These are phyloP conservation scores for Chytriomyces sp. DNA, from an alignment of 192 early-diverging fungal species.

Conservation along the genomic window DNA sequence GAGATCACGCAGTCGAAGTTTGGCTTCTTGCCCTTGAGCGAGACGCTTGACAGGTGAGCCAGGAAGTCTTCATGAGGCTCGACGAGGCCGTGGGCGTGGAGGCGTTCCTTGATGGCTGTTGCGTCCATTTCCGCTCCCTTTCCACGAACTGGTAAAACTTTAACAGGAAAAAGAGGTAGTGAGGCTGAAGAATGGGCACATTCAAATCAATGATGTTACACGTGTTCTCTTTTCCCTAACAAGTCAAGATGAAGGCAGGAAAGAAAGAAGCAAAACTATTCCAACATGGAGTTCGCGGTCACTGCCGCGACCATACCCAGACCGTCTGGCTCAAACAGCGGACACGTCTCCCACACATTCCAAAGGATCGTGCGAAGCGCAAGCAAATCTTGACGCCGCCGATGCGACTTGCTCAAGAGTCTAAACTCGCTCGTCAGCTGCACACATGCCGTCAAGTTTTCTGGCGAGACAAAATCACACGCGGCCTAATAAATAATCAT, in stretches of 20 bases:
- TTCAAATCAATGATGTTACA: no score
- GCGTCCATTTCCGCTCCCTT: no score
- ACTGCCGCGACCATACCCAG: no score
- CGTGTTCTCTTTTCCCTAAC: no score
- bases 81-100: background rate
- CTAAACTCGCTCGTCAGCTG: conserved; percentile 29
- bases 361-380: conserved; percentile 24
- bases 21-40: background rate
- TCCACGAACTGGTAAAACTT: no score
- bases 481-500: conserved; percentile 9
- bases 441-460: conserved; percentile 20
- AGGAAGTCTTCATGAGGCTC: background rate
- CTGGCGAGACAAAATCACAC: conserved; percentile 34
- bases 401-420: conserved; percentile 16
- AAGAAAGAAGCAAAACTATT: no score
- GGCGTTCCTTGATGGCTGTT: no score
- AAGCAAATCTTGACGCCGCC: conserved; percentile 27
- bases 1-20: background rate
- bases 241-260: no score
- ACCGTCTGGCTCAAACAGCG: conserved; percentile 10
- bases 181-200: no score
- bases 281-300: no score
- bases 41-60: background rate
- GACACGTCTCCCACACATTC: conserved; percentile 14
- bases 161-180: background rate